Base-by-base conservation (phyloP, 2,329 filamentous ascomycete genomes). In the Penicillium concentricum region DNA sequence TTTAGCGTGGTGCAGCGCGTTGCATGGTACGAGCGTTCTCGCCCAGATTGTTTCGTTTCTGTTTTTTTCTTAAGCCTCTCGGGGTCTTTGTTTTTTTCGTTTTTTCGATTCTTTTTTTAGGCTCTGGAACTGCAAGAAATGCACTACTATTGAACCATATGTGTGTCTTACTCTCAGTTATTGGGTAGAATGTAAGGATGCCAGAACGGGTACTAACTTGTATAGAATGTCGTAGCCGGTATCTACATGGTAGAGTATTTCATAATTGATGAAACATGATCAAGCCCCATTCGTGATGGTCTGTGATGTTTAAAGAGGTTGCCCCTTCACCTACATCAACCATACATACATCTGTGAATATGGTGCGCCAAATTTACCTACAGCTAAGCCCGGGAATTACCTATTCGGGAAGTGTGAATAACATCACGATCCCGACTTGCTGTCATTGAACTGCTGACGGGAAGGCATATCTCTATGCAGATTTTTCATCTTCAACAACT, bases 1-100 rank as follows among this genome's bases (percentile, higher is more conserved):
- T 63, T 54, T 65, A 64, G 63, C 64, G 60, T 65, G 60, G 59
- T 56, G 54, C 57, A 63, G 54, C 51, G 54, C 53, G 59, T 61
- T 61, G 63, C 64, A 67, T 67, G 47, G 57, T 53, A 49, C 51
- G 51, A 64, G 61, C 61, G 56, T 61, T 59, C 37, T 54, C 41
- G 51, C 51, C 48, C 54, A 56, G 34, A 56, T 56, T 56, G 54
- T 46, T 51, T 59, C 30, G 53, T 56, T 47, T 38, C 53, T 55
- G 48, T 44, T 16, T 49, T 28, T 42, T 22, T 49, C 39, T 54
- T 32, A 18, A 52, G 28, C 48, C 48, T 26, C 22, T 26, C 22
- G 32, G 53, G 51, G 28, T 38, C 24, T 45, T 38, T 22, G 42
- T 49, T 22, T 55, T 51, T 58, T 41, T 49, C 67, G 59, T 62